These are phyloP conservation scores for Lagenidium giganteum DNA, from an alignment of 352 stramenopile genomes.

Conservation along the genomic window DNA sequence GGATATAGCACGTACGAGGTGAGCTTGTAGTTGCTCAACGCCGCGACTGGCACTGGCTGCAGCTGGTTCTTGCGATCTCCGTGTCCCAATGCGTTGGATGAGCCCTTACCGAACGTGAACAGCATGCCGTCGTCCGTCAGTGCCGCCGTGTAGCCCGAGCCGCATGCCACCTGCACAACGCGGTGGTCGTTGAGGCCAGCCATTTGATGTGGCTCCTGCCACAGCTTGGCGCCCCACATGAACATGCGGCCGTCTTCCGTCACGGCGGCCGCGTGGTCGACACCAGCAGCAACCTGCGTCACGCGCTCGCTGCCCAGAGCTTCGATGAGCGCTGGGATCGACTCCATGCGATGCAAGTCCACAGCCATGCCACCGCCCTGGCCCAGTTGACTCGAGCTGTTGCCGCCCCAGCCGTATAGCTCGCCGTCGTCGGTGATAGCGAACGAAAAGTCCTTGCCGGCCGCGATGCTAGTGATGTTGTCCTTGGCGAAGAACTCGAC, in stretches of 20 bases:
- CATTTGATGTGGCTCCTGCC: conserved; percentile 91
- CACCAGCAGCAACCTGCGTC: conserved; percentile 89
- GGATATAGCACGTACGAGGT: conserved; percentile 47
- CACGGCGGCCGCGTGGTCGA: conserved; percentile 88
- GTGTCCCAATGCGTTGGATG: conserved; percentile 85
- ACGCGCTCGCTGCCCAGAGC: conserved; percentile 58
- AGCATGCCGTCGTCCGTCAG: conserved; percentile 69
- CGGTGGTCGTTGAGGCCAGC: conserved; percentile 68
- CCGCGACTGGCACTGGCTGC: conserved; percentile 76
- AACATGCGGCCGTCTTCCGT: conserved; percentile 72
- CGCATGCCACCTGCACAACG: conserved; percentile 78
- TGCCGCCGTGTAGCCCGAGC: conserved; percentile 79
- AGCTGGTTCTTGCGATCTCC: conserved; percentile 85
- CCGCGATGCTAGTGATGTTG: conserved; percentile 62
- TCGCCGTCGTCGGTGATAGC: conserved; percentile 78
- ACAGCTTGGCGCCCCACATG: conserved; percentile 88
- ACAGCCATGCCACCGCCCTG: conserved; percentile 86
- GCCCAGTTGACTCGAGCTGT: conserved; percentile 90
- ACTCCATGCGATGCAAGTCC: conserved; percentile 93
- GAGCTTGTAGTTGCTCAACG: conserved; percentile 53
- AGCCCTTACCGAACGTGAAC: conserved; percentile 87
- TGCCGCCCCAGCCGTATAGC: conserved; percentile 90
- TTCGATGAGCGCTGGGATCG: conserved; percentile 84
- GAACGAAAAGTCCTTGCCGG: conserved; percentile 88
- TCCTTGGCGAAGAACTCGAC: conserved; percentile 82